Conservation (phyloP, 306 rosid genomes). For the Lathyrus aphaca region DNA sequence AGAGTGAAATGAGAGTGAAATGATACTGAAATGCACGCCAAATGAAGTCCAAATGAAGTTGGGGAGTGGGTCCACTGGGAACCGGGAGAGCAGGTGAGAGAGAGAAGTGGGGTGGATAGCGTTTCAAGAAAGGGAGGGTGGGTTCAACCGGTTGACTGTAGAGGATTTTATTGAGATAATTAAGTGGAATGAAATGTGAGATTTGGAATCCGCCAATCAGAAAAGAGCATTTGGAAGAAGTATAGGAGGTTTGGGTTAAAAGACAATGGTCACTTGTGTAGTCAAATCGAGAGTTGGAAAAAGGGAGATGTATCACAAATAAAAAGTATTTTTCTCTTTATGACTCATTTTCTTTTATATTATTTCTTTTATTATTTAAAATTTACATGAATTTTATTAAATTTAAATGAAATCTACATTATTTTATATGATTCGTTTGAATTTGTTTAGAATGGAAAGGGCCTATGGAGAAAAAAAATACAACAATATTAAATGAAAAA, state of each 20-base stretch:
- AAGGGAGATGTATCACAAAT: slow-evolving; percentile 1
- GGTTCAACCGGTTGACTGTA: slow-evolving; percentile 45
- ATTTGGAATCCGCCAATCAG: slow-evolving; percentile 40
- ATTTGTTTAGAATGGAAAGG: too few species aligned
- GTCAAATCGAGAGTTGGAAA: slow-evolving; percentile 38
- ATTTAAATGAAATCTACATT: too few species aligned
- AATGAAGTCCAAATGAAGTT: slow-evolving; percentile 68
- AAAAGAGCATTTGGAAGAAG: background rate
- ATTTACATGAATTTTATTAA: too few species aligned
- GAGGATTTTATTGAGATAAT: slow-evolving; percentile 40
- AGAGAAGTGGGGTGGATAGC: background rate
- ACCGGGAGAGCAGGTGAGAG: slow-evolving; percentile 46
- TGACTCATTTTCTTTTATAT: too few species aligned
- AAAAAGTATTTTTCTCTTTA: background rate
- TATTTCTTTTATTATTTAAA: too few species aligned
- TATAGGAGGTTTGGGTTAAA: slow-evolving; percentile 1
- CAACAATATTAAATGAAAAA: too few species aligned
- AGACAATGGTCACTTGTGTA: slow-evolving; percentile 18
- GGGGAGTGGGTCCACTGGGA: slow-evolving; percentile 23
- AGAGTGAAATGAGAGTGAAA: slow-evolving; percentile 44
- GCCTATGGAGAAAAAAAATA: too few species aligned
- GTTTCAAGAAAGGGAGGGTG: background rate
- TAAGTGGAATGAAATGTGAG: slow-evolving; percentile 31
- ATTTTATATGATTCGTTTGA: too few species aligned
- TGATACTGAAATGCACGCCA: slow-evolving; percentile 66